Evolutionary conservation across 1,284 basidiomycete genomes (phyloP).

Genomic region (Boletus holoroseus): DNA sequence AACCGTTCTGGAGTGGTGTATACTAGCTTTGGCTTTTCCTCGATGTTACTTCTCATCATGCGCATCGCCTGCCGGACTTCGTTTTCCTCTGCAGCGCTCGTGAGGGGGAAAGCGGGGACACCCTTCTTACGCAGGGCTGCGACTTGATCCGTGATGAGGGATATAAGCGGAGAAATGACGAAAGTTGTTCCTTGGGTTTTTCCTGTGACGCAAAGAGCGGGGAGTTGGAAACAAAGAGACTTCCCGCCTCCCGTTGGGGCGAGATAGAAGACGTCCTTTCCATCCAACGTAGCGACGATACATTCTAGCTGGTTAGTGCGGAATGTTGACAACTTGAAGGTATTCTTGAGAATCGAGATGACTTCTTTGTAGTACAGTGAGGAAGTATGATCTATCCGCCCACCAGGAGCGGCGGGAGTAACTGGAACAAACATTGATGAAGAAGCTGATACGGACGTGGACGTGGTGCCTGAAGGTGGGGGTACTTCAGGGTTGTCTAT

Average conservation of each 20-base stretch:
- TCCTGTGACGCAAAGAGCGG: conserved; percentile 75
- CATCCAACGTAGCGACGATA: conserved; percentile 75
- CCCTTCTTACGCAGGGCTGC: conserved; percentile 58
- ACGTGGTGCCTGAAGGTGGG: neutral
- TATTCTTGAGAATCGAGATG: conserved; percentile 51
- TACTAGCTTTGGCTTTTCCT: conserved; percentile 57
- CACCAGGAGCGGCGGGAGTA: neutral
- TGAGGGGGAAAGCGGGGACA: conserved; percentile 54
- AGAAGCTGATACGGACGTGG: conserved; percentile 5
- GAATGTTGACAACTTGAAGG: conserved; percentile 71
- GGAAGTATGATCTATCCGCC: conserved; percentile 29
- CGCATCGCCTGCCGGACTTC: conserved; percentile 40
- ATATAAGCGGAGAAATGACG: conserved; percentile 86
- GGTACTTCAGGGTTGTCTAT: conserved; percentile 1
- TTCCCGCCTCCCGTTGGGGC: conserved; percentile 99
- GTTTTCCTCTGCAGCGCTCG: conserved; percentile 56
- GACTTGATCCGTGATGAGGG: conserved; percentile 91
- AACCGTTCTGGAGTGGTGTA: conserved; percentile 96
- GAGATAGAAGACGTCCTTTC: conserved; percentile 87
- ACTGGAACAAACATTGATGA: conserved; percentile 1
- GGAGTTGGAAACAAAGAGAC: conserved; percentile 81
- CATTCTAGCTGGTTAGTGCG: conserved; percentile 85
- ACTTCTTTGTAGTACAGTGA: conserved; percentile 55
- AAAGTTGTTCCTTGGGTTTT: conserved; percentile 80
- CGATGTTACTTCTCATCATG: conserved; percentile 37